These are phyloP conservation scores for Pyrrhoderma lamaoense DNA, from an alignment of 1,284 basidiomycete genomes.

Conservation along the genomic window DNA sequence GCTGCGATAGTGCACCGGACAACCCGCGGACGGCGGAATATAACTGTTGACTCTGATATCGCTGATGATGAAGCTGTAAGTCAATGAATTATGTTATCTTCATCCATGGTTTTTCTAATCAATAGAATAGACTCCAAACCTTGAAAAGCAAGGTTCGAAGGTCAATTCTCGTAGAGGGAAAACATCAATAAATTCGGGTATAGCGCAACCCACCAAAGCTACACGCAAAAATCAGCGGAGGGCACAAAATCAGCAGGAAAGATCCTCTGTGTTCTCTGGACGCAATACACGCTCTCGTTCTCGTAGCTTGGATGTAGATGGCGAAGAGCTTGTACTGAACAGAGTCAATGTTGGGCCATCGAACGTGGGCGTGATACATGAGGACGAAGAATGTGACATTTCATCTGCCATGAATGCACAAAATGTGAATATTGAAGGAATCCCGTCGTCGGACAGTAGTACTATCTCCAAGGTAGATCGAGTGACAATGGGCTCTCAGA, in stretches of 20 bases:
- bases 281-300: constrained; percentile 14
- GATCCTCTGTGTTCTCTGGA: not conserved
- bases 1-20: constrained; percentile 13
- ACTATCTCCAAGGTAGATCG: constrained; percentile 8
- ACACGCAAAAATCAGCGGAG: not conserved
- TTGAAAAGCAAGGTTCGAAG: constrained; percentile 2
- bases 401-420: constrained; percentile 3
- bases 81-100: not conserved
- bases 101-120: not conserved
- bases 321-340: constrained; percentile 6
- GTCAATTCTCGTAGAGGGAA: not conserved
- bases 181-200: not conserved
- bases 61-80: not conserved
- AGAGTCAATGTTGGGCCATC: constrained; percentile 14
- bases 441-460: constrained; percentile 3
- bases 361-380: constrained; percentile 11
- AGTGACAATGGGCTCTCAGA: not conserved
- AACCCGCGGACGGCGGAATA: not conserved
- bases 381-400: constrained; percentile 11
- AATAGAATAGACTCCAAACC: not conserved
- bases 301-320: constrained; percentile 14
- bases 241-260: not conserved
- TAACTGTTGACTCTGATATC: not conserved
- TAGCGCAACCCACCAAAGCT: constrained; percentile 4
- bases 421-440: constrained; percentile 5